Evolutionary conservation across 768 basidiomycete genomes (phyloP), one percentile per base, ranked within the genome.

Genomic region (Infundibulicybe gibba): DNA sequence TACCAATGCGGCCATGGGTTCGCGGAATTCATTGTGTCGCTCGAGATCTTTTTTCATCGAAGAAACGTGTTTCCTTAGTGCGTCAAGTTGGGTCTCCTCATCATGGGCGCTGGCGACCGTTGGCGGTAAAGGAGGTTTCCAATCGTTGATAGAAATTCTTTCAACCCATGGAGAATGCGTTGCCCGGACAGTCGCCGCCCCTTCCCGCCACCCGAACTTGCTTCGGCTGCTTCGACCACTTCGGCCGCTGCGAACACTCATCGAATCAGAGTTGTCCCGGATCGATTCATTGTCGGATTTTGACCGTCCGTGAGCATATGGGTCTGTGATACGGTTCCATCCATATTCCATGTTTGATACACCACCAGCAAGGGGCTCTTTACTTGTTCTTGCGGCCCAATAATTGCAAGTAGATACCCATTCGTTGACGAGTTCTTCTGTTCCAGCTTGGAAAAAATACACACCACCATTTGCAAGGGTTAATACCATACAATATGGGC

Each of bases 331-430:
- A 15, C 90, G 79, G 62, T 83, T 94, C 97, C 97, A 99, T 8
- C 97, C 97, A 60, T 98, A 97, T 64, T 99, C 97, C 90, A 98
- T 95, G 68, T 98, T 99, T 41, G 92, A 94, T 6, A 99, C 94
- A 17, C 97, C 97, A 4, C 97, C 97, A 2, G 89, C 79, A 2
- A 99, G 77, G 1, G 97, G 97, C 61, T 97, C 94, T 57, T 95
- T 94, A 65, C 90, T 93, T 47, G 84, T 90, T 39, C 97, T 77
- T 2, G 95, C 97, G 0, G 97, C 91, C 97, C 97, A 98, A 63
- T 99, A 99, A 70, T 98, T 99, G 79, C 95, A 97, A 0, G 97
- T 97, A 34, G 90, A 86, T 6, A 97, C 94, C 97, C 97, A 98
- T 65, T 99, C 97, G 57, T 90, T 89, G 42, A 97, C 94, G n/a